A percentile compares a stretch with the other conserved stretches of the same genome.
These are phyloP conservation scores for Verticillium alfalfae DNA, from an alignment of 2,329 filamentous ascomycete species.

Conservation along the genomic window DNA sequence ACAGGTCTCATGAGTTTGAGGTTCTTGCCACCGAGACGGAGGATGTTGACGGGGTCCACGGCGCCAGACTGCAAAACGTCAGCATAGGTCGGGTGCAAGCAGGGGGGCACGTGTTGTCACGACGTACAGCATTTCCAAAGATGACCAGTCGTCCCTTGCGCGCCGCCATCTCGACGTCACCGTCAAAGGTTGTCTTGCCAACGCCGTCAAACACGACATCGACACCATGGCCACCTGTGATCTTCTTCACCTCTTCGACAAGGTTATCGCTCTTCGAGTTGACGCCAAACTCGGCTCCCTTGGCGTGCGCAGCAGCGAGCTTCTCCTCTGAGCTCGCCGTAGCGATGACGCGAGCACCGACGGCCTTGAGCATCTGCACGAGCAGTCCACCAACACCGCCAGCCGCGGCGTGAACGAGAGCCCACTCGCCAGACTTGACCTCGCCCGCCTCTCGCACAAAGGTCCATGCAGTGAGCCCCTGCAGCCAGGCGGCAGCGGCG, in stretches of 20 bases:
- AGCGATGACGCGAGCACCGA: slow-evolving; percentile 75
- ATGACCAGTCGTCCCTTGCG: slow-evolving; percentile 72
- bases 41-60: slow-evolving; percentile 59
- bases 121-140: slow-evolving; percentile 72
- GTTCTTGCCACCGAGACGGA: slow-evolving; percentile 66
- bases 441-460: slow-evolving; percentile 72
- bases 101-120: no score
- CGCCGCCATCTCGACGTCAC: slow-evolving; percentile 66
- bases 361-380: slow-evolving; percentile 64
- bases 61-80: slow-evolving; percentile 50
- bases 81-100: neutral
- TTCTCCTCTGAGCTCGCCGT: slow-evolving; percentile 73
- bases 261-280: slow-evolving; percentile 60
- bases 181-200: slow-evolving; percentile 79
- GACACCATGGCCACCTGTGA: slow-evolving; percentile 68
- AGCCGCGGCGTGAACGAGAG: slow-evolving; percentile 79
- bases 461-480: slow-evolving; percentile 78
- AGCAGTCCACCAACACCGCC: slow-evolving; percentile 76
- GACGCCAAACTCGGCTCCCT: slow-evolving; percentile 68
- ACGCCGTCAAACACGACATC: slow-evolving; percentile 82
- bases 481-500: slow-evolving; percentile 67
- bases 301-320: slow-evolving; percentile 59
- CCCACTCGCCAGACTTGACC: slow-evolving; percentile 72
- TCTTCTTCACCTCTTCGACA: slow-evolving; percentile 55
- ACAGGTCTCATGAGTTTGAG: slow-evolving; percentile 69